Base-by-base conservation (phyloP, 306 rosid species). In the Citrullus amarus region DNA sequence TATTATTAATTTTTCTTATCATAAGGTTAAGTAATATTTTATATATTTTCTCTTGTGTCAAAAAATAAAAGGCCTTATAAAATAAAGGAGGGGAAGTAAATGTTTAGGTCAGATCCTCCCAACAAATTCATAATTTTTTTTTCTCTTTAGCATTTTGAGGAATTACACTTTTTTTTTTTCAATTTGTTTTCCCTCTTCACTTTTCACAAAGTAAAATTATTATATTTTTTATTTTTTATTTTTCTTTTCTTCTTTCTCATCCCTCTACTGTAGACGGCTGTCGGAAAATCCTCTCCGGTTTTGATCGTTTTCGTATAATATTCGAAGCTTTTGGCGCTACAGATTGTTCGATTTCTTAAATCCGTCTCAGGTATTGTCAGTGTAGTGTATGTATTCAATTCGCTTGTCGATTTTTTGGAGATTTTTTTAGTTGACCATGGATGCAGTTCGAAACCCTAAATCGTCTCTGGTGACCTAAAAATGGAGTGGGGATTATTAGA, bases 251-350 rank as follows among this genome's bases (percentile, higher is more conserved):
- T 77, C 43, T 54, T 75, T 67, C 78, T 65, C 57, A 76, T n/a
- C 75, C 18, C 67, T 66, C 61, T 50, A 83, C 89, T 73, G 91
- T 86, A 79, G 81, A 81, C 75, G 86, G 80, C 84, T 53, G 84
- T 84, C 89, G 89, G 89, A 86, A 88, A 84, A 77, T 86, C 83
- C 63, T 77, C 57, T 41, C 87, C 83, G 85, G 41, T 59, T 77
- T 65, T 77, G 82, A 34, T 68, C 46, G 75, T 60, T 46, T 56
- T 36, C 48, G 78, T 51, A 8, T 46, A 53, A 50, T 25, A 16
- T 41, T 77, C 66, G 75, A 76, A 82, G 70, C 75, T 78, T 48
- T 58, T 48, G 68, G 53, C 16, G 76, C 36, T 54, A 20, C 46
- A 11, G 55, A 82, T 58, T 76, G 15, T 81, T 2, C 15, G 61